phyloP scores from a whole-genome alignment of 1,284 basidiomycete genomes.

The Ceratobasidium sp. region DNA sequence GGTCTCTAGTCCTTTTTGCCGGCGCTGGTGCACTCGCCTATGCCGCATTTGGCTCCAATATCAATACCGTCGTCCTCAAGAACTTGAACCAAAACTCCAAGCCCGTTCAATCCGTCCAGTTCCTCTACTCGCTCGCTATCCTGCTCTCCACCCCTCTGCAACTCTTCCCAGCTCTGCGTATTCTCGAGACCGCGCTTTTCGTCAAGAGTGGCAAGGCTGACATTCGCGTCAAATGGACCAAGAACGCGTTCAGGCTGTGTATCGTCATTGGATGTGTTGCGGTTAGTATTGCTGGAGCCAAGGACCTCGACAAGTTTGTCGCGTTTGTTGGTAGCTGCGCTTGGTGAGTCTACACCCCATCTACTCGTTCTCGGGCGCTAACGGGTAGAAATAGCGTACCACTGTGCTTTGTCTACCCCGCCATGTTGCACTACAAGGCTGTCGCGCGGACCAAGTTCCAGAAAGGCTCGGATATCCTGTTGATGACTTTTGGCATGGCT shows the following conservation, averaged over 20 bases:
- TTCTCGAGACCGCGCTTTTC: slow-evolving; percentile 98
- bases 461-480: slow-evolving; percentile 74
- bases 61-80: slow-evolving; percentile 94
- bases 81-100: slow-evolving; percentile 87
- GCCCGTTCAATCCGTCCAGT: slow-evolving; percentile 89
- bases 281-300: slow-evolving; percentile 84
- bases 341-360: slow-evolving; percentile 67
- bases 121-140: slow-evolving; percentile 92
- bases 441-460: slow-evolving; percentile 76
- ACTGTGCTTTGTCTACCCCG: slow-evolving; percentile 92
- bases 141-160: slow-evolving; percentile 93
- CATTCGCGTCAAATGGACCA: slow-evolving; percentile 80
- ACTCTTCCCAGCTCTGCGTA: slow-evolving; percentile 96
- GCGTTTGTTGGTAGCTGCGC: slow-evolving; percentile 92
- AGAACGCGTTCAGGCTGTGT: slow-evolving; percentile 86
- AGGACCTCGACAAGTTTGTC: slow-evolving; percentile 96
- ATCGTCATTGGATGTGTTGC: slow-evolving; percentile 78
- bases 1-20: slow-evolving; percentile 75
- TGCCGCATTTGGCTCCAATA: slow-evolving; percentile 83
- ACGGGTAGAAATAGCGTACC: slow-evolving; percentile 68
- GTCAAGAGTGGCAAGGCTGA: slow-evolving; percentile 80
- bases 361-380: slow-evolving; percentile 15
- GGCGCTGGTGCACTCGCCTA: slow-evolving; percentile 91
- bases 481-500: slow-evolving; percentile 83
- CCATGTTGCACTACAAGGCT: slow-evolving; percentile 91